Base-by-base conservation (phyloP, 1,139 yeast species). In the Diutina pseudorugosa region DNA sequence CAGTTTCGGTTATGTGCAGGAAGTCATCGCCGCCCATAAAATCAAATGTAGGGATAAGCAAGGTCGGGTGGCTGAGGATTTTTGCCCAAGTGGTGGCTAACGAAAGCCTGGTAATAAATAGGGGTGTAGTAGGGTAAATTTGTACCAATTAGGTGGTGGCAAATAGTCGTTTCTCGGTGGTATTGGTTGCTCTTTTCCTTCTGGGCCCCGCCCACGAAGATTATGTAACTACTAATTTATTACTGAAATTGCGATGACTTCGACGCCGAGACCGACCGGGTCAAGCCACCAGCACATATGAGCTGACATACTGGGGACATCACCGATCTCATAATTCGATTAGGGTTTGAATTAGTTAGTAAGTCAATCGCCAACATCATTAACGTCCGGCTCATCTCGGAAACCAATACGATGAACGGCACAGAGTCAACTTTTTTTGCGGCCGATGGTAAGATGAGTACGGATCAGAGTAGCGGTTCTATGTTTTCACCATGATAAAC, bases 391-490 rank as follows among this genome's bases (percentile, higher is more conserved):
- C n/a, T n/a, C n/a, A n/a, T n/a, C 25, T 23, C 25, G 25, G 25
- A 23, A 23, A 23, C 25, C 4, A 7, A 23, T 7, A 23, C 25
- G 7, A 23, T 23, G 25, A 23, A 12, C 5, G 8, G 14, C 20
- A 11, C 42, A 40, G 42, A 43, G 30, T 43, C 47, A 43, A 23
- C 2, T n/a, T 43, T 21, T n/a, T n/a, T n/a, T n/a, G n/a, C n/a
- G n/a, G n/a, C n/a, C n/a, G n/a, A n/a, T n/a, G n/a, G n/a, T n/a
- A n/a, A n/a, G n/a, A n/a, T n/a, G n/a, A n/a, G 45, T 12, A 43
- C n/a, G 47, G 47, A 43, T 43, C 47, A 43, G 47, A 43, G 47
- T 43, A 43, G 47, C 47, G 47, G 47, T 43, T 43, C 47, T 43
- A 14, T 19, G 9, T 21, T 43, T 19, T 43, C 47, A 14, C 47